Evolutionary conservation across 148 eudicot species (phyloP), one percentile per base, ranked within the genome.

Genomic region (Chenopodium album): DNA sequence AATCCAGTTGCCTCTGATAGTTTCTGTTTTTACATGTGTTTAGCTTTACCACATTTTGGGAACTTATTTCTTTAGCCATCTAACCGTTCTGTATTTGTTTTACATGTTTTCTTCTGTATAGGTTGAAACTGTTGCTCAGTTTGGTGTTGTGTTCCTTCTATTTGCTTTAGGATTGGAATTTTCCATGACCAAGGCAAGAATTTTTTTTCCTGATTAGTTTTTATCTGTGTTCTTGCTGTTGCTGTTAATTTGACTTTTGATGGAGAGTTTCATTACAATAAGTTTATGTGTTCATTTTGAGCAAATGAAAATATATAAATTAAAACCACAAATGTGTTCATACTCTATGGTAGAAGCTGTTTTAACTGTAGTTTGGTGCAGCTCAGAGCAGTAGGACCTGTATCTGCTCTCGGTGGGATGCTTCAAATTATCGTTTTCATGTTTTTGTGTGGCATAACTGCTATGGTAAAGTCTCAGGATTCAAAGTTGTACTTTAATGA

Each of bases 91-190:
- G 19, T 46, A 23, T 13, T 68, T 4, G 54, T 9, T 9, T 37
- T 75, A 67, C 2, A 26, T 22, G 72, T 14, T 46, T 70, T 76
- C 81, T 23, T 87, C 31, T 85, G 73, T 79, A 77, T 93, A 97
- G 99, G 99, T 97, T 80, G 99, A 94, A 85, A 97, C 99, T 71
- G 94, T 97, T 87, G 99, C 99, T 28, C 99, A 97, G 84, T 97
- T 97, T 86, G 99, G 99, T 88, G 99, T 97, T 77, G 94, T 97
- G 75, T 97, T 92, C 84, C 98, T 97, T 85, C 90, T 97, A 80
- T 97, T 97, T 97, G 98, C 99, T 84, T 82, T 97, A 76, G 99
- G 99, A 32, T 89, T 97, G 82, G 99, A 97, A 84, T 97, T 97
- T 74, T 97, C 98, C 60, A 84, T 92, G 92, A 56, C 96, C 82